phyloP scores from a whole-genome alignment of 2,329 filamentous ascomycete genomes.

The Huntiella decipiens region DNA sequence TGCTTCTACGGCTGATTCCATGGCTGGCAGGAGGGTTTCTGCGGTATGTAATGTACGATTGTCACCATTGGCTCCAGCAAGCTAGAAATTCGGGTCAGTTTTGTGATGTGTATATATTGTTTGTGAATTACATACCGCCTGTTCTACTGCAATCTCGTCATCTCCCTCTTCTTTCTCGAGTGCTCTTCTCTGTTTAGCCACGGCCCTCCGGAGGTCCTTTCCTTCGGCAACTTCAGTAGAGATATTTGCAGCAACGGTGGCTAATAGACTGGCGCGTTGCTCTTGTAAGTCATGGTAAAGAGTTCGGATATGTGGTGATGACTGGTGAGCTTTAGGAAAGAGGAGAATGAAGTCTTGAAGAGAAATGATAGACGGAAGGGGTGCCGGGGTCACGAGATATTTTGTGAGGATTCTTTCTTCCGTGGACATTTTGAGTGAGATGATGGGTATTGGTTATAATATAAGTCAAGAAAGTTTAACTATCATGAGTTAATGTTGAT shows the following conservation, averaged over 20 bases:
- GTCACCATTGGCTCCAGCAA: conserved; percentile 16
- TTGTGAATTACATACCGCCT: conserved; percentile 24
- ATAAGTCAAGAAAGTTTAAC: no score
- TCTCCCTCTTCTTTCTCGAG: conserved; percentile 34
- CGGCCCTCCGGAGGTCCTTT: conserved; percentile 38
- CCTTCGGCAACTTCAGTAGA: conserved; percentile 31
- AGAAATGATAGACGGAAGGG: conserved; percentile 54
- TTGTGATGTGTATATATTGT: background rate
- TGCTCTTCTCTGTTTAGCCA: conserved; percentile 30
- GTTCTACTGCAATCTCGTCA: conserved; percentile 44
- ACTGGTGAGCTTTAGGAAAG: conserved; percentile 48
- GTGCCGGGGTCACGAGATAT: conserved; percentile 60
- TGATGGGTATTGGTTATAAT: no score
- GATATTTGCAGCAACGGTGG: conserved; percentile 47
- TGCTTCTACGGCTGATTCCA: conserved; percentile 45
- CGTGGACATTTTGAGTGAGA: conserved; percentile 37
- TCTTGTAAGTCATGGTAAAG: conserved; percentile 67
- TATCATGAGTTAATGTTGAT: background rate
- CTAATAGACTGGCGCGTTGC: conserved; percentile 49
- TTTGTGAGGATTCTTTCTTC: conserved; percentile 58
- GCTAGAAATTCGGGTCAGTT: background rate
- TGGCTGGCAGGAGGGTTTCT: conserved; percentile 38
- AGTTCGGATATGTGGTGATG: conserved; percentile 44
- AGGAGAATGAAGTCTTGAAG: conserved; percentile 57
- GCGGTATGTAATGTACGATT: conserved; percentile 40